Evolutionary conservation across 805 yeast species (phyloP), one percentile per base, ranked within the genome.

Genomic region (Scheffersomyces coipomensis): DNA sequence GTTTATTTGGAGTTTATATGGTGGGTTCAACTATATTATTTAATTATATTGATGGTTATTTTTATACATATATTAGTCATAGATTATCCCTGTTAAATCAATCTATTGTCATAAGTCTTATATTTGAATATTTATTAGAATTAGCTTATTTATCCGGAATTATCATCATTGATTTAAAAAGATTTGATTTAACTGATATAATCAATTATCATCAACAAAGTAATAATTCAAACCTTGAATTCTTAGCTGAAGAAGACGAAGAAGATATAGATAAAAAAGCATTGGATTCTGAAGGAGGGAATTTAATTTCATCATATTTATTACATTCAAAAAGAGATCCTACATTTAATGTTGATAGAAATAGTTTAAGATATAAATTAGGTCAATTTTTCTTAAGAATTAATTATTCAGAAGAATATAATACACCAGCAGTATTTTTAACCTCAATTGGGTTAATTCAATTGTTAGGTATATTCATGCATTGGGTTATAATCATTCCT

Each of bases 101-200:
- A 33, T 40, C 48, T 12, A 31, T 76, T 1, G 48, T 71, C 1
- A 37, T 74, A 21, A 73, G 82, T 0, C 48, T 85, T n/a, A 21
- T 77, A 1, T 58, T 82, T 29, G 87, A 84, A 46, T 84, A 79
- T 52, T 40, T 74, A 4, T 61, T 87, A 27, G 88, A 82, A 47
- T 53, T 79, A 35, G 76, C 90, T 1, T 86, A 71, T 56, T 76
- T 85, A 42, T 65, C 81, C 1, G 79, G 88, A 0, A 78, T 85
- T 1, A 62, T 86, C 22, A 71, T 83, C 13, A 75, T 87, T 27
- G 95, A 88, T 60, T 62, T 81, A 22, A 73, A 81, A 34, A 69
- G 88, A 38, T 56, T 75, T 19, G 90, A 83, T 47, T 66, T 83
- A 13, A 75, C 75, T 12, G 88, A 81, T 43, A 54, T 81, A 10